These are phyloP conservation scores for Pleurotus tuber-regium DNA, from an alignment of 768 basidiomycete genomes.

Conservation along the genomic window DNA sequence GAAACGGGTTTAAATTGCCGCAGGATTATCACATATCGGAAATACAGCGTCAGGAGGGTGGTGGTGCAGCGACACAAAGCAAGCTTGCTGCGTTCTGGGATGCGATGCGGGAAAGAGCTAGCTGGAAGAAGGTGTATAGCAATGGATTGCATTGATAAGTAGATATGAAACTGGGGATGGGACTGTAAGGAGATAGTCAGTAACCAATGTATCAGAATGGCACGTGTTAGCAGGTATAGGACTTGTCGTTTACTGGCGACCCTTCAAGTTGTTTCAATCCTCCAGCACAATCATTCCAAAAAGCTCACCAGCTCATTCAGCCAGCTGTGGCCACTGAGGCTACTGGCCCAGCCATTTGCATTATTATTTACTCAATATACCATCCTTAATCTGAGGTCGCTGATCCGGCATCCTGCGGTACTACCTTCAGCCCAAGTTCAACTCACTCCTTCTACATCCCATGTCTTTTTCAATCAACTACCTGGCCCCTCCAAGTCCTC, in stretches of 20 bases:
- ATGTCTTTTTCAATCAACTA: slow-evolving; percentile 24
- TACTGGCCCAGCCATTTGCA: not conserved
- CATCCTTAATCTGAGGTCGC: not conserved
- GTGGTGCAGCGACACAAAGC: slow-evolving; percentile 30
- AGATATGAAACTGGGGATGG: no score
- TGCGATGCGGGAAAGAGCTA: slow-evolving; percentile 55
- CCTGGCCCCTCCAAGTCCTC: slow-evolving; percentile 21
- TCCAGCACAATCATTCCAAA: no score
- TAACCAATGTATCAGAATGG: no score
- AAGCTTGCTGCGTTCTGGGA: slow-evolving; percentile 78
- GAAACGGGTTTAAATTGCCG: slow-evolving; percentile 40
- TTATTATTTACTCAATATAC: not conserved
- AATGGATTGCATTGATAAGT: slow-evolving; percentile 43
- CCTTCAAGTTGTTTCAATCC: no score
- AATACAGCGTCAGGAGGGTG: slow-evolving; percentile 27
- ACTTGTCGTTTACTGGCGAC: no score
- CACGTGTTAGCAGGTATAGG: no score
- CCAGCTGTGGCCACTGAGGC: no score
- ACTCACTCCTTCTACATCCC: slow-evolving; percentile 5
- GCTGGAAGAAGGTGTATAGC: slow-evolving; percentile 69
- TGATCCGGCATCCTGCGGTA: slow-evolving; percentile 5
- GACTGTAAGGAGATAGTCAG: no score
- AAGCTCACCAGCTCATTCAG: no score
- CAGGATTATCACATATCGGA: slow-evolving; percentile 37
- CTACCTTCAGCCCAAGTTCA: not conserved